These are phyloP conservation scores for Botryotinia convoluta DNA, from an alignment of 2,329 filamentous ascomycete genomes.

Conservation along the genomic window DNA sequence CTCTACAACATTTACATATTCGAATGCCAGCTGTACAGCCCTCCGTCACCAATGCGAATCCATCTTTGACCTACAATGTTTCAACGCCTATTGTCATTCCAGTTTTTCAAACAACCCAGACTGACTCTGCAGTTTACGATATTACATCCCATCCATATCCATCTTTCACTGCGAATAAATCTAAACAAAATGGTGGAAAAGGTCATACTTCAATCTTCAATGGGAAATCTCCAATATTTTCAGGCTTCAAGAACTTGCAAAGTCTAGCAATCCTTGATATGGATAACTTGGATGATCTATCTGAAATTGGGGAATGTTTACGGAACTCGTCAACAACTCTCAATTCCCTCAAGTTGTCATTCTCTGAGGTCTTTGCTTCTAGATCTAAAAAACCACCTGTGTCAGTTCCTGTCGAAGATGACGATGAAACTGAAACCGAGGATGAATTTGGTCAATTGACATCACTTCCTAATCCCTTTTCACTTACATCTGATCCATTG, in stretches of 20 bases:
- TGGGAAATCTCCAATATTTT: slow-evolving; percentile 49
- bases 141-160: slow-evolving; percentile 4
- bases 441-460: slow-evolving; percentile 52
- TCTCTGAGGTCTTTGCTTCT: slow-evolving; percentile 52
- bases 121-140: not conserved
- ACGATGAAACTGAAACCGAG: slow-evolving; percentile 53
- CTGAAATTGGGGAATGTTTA: slow-evolving; percentile 56
- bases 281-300: slow-evolving; percentile 54
- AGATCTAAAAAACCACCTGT: slow-evolving; percentile 46
- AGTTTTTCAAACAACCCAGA: not conserved
- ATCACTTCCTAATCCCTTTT: slow-evolving; percentile 33
- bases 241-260: slow-evolving; percentile 55
- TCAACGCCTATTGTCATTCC: not conserved
- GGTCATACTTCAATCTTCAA: slow-evolving; percentile 11
- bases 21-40: slow-evolving; percentile 55
- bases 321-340: slow-evolving; percentile 54
- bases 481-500: slow-evolving; percentile 44
- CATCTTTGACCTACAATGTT: not conserved
- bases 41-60: not conserved
- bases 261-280: slow-evolving; percentile 58
- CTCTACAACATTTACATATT: slow-evolving; percentile 54
- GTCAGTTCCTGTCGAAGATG: slow-evolving; percentile 44
- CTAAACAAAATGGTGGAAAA: slow-evolving; percentile 21
- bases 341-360: slow-evolving; percentile 54
- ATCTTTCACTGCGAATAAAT: slow-evolving; percentile 17